Evolutionary conservation across 2,329 filamentous ascomycete species (phyloP).

Genomic region (Akanthomyces dipterigenus): DNA sequence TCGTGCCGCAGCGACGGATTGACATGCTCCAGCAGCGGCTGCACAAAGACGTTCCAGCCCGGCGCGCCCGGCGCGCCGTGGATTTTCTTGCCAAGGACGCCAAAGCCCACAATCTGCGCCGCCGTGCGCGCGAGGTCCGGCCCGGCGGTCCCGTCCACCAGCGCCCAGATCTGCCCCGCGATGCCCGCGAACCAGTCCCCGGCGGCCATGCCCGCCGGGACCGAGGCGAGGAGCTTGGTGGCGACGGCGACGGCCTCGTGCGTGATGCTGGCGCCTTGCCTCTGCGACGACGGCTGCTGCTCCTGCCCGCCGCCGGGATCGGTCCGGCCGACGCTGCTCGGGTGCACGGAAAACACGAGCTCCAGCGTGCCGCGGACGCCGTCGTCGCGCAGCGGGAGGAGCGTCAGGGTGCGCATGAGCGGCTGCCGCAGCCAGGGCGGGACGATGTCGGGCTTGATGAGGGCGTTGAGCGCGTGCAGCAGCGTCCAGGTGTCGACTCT

Average conservation of each 20-base stretch:
- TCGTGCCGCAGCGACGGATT: slow-evolving; percentile 32
- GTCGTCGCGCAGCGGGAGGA: slow-evolving; percentile 52
- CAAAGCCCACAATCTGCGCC: slow-evolving; percentile 41
- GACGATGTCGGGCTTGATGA: slow-evolving; percentile 54
- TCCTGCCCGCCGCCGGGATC: slow-evolving; percentile 42
- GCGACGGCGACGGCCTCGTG: slow-evolving; percentile 61
- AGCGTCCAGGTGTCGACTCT: slow-evolving; percentile 42
- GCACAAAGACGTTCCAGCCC: slow-evolving; percentile 57
- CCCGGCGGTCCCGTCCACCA: slow-evolving; percentile 50
- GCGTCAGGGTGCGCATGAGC: slow-evolving; percentile 51
- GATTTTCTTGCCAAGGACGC: slow-evolving; percentile 57
- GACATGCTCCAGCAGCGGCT: slow-evolving; percentile 48
- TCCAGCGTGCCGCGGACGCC: slow-evolving; percentile 64
- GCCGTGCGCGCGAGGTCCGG: slow-evolving; percentile 29
- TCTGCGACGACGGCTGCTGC: slow-evolving; percentile 36
- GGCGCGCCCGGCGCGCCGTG: slow-evolving; percentile 55
- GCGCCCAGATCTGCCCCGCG: slow-evolving; percentile 51
- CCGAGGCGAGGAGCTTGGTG: slow-evolving; percentile 53
- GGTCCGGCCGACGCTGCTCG: slow-evolving; percentile 38
- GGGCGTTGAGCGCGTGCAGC: slow-evolving; percentile 53
- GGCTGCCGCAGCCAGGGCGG: slow-evolving; percentile 54
- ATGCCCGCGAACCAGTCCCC: slow-evolving; percentile 55
- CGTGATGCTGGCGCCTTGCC: slow-evolving; percentile 56
- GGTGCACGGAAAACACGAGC: slow-evolving; percentile 64
- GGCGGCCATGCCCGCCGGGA: slow-evolving; percentile 46